Base-by-base conservation (phyloP, 768 basidiomycete genomes). In the Termitomyces sp. region DNA sequence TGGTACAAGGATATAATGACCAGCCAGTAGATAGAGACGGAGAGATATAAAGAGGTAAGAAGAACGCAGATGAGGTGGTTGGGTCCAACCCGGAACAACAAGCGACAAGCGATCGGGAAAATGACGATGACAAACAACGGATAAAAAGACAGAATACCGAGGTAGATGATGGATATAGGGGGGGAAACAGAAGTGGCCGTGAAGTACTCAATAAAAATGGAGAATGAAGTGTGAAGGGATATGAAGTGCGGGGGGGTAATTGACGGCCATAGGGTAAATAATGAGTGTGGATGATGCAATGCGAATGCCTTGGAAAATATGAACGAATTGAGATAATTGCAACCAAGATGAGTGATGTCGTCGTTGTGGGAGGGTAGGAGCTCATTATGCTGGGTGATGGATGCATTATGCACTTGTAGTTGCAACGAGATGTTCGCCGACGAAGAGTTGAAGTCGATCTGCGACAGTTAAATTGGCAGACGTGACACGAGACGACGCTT, bases 1-100 rank as follows among this genome's bases (percentile, higher is more conserved):
- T 64, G 55, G 40, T 64, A 64, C 63, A 64, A 53, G 61, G 61
- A 64, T 59, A 64, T 62, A 52, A 58, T 52, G 22, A 64, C 61
- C 61, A 35, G 58, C 56, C 63, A 54, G 56, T 64, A 64, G 58
- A 59, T 64, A 64, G 56, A 56, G 50, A 57, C 38, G 40, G 40
- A 58, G 59, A 60, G 51, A 57, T 56, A 36, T 18, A 54, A 26
- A 50, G 47, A 57, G 26, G 49, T 43, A 54, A 45, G 35, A 20
- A 49, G 33, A 57, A 30, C 44, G 32, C 46, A 33, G 50, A 47
- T 36, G 51, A 55, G 45, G 28, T 33, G 35, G 30, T 48, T 45
- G 49, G 55, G 22, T 16, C 20, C 50, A 44, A 59, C 55, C 55
- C 54, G 45, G 56, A 55, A 51, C 9, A 53, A 54, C 59, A 54